phyloP scores from a whole-genome alignment of 768 basidiomycete species.

The Tephrocybe sp. region DNA sequence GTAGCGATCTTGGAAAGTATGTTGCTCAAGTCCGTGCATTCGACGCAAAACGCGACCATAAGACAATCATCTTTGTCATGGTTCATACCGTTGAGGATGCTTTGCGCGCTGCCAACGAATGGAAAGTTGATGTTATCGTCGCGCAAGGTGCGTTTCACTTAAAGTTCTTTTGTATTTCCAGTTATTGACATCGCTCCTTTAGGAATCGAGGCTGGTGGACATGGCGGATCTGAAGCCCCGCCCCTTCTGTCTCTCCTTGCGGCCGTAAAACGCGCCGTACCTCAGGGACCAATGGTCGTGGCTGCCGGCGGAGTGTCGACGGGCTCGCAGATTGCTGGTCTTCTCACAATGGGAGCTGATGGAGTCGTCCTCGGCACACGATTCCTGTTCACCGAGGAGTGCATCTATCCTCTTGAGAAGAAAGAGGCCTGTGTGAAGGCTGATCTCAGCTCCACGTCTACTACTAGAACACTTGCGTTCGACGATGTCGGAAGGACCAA shows the following conservation, averaged over 20 bases:
- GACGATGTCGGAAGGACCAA: constrained; percentile 25
- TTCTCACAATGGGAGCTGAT: constrained; percentile 42
- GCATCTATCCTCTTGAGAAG: constrained; percentile 33
- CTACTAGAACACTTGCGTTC: constrained; percentile 38
- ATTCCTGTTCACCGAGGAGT: constrained; percentile 44
- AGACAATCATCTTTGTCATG: constrained; percentile 51
- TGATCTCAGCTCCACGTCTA: constrained; percentile 24
- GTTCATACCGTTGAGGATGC: constrained; percentile 51
- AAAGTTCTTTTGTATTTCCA: constrained; percentile 6
- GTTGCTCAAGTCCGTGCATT: constrained; percentile 43
- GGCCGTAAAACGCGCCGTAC: constrained; percentile 29
- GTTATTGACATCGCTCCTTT: constrained; percentile 16
- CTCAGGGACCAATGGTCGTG: constrained; percentile 32
- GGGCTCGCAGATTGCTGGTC: constrained; percentile 39
- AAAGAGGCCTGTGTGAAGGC: constrained; percentile 38
- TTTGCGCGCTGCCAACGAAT: constrained; percentile 40
- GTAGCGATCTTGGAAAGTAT: constrained; percentile 48
- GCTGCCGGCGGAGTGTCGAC: constrained; percentile 49
- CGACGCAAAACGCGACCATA: constrained; percentile 34
- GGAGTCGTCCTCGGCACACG: constrained; percentile 49
- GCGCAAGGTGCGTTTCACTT: constrained; percentile 47
- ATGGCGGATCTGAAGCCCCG: constrained; percentile 36
- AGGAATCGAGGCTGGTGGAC: constrained; percentile 53
- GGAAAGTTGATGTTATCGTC: constrained; percentile 60
- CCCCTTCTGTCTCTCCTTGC: constrained; percentile 37